These are phyloP conservation scores for Fraxinus quadrangulata DNA, from an alignment of 257 asterid species.

Conservation along the genomic window DNA sequence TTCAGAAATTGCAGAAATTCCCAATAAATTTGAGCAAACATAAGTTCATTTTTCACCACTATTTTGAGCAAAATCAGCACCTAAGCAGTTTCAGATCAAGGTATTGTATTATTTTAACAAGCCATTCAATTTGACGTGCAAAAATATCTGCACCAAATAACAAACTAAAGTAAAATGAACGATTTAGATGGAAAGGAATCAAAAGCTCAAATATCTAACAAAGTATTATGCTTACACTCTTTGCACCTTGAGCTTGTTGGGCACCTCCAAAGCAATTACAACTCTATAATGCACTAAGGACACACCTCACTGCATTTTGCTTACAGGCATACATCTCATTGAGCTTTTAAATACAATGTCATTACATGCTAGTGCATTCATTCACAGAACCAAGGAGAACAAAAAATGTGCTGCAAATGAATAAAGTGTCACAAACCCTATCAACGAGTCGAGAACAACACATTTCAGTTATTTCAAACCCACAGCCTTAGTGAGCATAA, in stretches of 20 bases:
- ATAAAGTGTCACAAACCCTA: background rate
- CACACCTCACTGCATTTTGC: background rate
- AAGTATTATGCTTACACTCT: background rate
- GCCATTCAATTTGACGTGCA: background rate
- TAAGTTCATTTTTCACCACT: background rate
- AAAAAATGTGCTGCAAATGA: background rate
- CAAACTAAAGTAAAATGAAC: background rate
- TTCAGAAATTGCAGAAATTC: background rate
- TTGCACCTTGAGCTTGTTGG: background rate
- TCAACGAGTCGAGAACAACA: background rate
- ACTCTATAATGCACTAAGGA: background rate
- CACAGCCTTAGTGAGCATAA: background rate
- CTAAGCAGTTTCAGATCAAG: background rate
- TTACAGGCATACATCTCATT: background rate
- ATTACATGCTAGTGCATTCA: conserved; percentile 1
- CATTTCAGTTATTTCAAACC: conserved; percentile 1
- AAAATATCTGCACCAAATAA: background rate
- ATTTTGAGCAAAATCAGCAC: conserved; percentile 1
- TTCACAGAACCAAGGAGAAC: background rate
- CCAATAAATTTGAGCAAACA: background rate
- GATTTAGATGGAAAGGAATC: background rate
- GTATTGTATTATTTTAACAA: background rate
- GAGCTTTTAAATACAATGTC: background rate
- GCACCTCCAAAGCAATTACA: background rate
- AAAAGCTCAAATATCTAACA: background rate